These are phyloP conservation scores for Pyrus communis DNA, from an alignment of 306 rosid species.

Conservation along the genomic window DNA sequence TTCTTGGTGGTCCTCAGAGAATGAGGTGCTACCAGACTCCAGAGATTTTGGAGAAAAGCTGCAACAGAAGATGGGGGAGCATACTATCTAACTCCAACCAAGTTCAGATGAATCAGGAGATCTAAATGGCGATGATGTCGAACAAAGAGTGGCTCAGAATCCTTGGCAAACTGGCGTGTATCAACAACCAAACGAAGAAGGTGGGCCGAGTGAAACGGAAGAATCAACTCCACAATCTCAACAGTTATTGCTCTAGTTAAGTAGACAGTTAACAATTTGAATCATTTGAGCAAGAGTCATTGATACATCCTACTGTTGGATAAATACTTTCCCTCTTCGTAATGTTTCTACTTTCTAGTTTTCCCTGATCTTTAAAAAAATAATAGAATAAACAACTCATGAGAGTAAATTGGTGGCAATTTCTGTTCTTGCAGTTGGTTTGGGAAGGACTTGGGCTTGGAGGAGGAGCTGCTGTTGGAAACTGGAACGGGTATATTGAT, in stretches of 20 bases:
- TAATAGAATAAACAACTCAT: background rate
- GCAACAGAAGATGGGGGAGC: no score
- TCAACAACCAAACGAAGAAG: no score
- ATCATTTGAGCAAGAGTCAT: conserved; percentile 7
- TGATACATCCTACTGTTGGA: background rate
- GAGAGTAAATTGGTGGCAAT: background rate
- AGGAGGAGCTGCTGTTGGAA: conserved; percentile 77
- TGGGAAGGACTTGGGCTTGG: conserved; percentile 98
- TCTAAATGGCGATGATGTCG: no score
- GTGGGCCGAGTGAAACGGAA: no score
- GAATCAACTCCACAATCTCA: no score
- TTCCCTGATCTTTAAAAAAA: background rate
- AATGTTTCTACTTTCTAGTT: background rate
- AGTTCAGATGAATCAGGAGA: no score
- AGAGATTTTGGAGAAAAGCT: no score
- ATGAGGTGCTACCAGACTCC: no score
- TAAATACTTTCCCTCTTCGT: background rate
- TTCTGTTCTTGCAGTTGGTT: conserved; percentile 48
- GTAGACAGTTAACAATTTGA: conserved; percentile 9
- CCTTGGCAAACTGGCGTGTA: no score
- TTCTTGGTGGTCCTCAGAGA: no score
- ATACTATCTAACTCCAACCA: no score
- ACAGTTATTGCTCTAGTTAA: conserved; percentile 75
- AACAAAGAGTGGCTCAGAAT: no score
- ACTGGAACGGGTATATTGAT: conserved; percentile 61